Evolutionary conservation across 352 stramenopile species (phyloP), one percentile per base, ranked within the genome.

Genomic region (Phytophthora tentaculata): DNA sequence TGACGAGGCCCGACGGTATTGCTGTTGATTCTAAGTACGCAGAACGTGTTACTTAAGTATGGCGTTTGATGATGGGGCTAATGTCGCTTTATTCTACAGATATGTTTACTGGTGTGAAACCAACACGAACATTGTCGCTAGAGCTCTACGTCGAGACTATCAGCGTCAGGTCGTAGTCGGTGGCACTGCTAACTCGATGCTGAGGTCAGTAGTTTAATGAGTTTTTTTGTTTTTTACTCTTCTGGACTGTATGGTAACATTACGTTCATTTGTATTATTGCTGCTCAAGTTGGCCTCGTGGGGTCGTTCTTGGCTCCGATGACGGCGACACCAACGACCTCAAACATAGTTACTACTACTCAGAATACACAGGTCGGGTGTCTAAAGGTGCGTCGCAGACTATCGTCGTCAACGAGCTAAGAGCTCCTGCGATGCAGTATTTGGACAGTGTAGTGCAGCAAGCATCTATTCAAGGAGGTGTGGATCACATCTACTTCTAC

Each of bases 91-190:
- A 9, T 44, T 61, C 26, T 60, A 2, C 24, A 88, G 79, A 53
- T 88, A 79, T 56, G 13, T 90, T 3, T 94, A 92, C 61, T 94
- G 85, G 85, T 83, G 74, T 48, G 85, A 94, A 44, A 84, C 55
- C 23, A 94, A 91, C 67, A 69, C 72, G 9, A 91, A 94, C 51
- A 67, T 80, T 3, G 52, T 94, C 16, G 82, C 77, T n/a, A 73
- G 73, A 19, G 85, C 85, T 5, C 56, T 73, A 1, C 64, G 82
- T 7, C 64, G 71, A 22, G 67, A 77, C 16, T 88, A 88, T 52
- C 50, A 75, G 53, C 82, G 77, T 3, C 55, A 88, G 29, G 65
- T 89, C 1, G 48, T 94, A 12, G 71, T 88, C 6, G 80, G 83
- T 14, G 82, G 77, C 5, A 81, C 73, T 13, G 73, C 82, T 16